Base-by-base conservation (phyloP, 2,329 filamentous ascomycete species). In the Venturia effusa region DNA sequence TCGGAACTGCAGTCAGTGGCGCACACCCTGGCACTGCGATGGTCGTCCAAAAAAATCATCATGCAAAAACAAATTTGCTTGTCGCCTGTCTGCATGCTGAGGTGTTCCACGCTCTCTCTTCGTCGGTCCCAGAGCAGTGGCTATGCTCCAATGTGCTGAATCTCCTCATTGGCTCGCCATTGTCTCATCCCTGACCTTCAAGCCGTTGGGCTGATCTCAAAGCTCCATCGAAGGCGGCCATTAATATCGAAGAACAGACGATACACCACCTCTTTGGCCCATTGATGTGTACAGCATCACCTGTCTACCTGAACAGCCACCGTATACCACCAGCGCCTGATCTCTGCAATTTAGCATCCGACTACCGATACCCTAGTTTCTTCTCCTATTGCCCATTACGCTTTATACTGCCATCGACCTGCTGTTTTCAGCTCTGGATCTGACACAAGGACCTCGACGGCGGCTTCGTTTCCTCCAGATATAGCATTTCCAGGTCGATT, bases 121-220 rank as follows among this genome's bases (percentile, higher is more conserved):
- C 59, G 45, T 22, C 39, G 32, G 22, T 63, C 62, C 62, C 62
- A 39, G 40, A 37, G 45, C 68, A 71, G 73, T 73, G 73, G 73
- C 72, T 73, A 71, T 72, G 70, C 71, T 69, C 41, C 41, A 60
- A 43, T 43, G 34, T 32, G 48, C 63, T 69, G 61, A 40, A 68
- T 66, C 67, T 70, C 67, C 66, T 69, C 67, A 74, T 74, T 74
- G 73, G 73, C 70, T 69, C 37, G 69, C 68, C 68, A 67, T 68
- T 73, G 73, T 75, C 74, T 75, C 74, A 76, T 64, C 69, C 73
- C 72, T 72, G 73, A 73, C 66, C 68, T 66, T 68, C 67, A 70
- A 68, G 69, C 68, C 72, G 71, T 71, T 68, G 68, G 64, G 68
- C 68, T 68, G 68, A 67, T 70, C 67, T 67, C 68, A 70, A 73